phyloP scores from a whole-genome alignment of 768 basidiomycete genomes.

The Suillus luteus region DNA sequence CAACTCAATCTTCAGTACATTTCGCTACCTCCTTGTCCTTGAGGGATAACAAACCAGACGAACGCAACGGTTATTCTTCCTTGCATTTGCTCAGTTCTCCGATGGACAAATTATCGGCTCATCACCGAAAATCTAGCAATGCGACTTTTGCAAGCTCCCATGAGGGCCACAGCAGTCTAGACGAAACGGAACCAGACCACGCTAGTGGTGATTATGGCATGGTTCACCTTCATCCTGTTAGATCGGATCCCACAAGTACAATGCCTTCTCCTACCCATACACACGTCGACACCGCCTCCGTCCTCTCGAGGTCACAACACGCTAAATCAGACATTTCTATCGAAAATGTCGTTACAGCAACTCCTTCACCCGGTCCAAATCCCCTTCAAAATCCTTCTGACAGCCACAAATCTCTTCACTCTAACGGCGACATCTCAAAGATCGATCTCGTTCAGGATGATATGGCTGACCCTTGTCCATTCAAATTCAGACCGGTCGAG shows the following conservation, averaged over 20 bases:
- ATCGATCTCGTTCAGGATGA: conserved; percentile 41
- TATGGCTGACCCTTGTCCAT: conserved; percentile 64
- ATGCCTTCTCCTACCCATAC: conserved; percentile 40
- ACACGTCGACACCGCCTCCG: conserved; percentile 41
- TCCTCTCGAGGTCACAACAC: conserved; percentile 26
- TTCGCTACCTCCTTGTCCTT: conserved; percentile 58
- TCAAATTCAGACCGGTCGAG: conserved; percentile 67
- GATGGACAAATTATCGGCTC: conserved; percentile 33
- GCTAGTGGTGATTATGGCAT: conserved; percentile 31
- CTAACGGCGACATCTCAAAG: conserved; percentile 21
- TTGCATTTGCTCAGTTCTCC: conserved; percentile 51
- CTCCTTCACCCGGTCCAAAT: conserved; percentile 10
- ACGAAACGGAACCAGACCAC: conserved; percentile 55
- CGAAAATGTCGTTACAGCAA: conserved; percentile 11
- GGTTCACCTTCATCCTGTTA: conserved; percentile 35
- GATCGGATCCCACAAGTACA: conserved; percentile 37
- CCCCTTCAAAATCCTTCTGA: conserved; percentile 3
- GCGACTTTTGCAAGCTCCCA: conserved; percentile 53
- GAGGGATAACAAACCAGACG: conserved; percentile 70
- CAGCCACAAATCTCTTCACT: conserved; percentile 23
- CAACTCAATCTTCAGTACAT: conserved; percentile 61
- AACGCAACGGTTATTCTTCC: conserved; percentile 51
- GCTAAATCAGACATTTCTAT: conserved; percentile 11
- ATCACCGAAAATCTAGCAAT: conserved; percentile 58
- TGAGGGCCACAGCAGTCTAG: conserved; percentile 37